Conservation (phyloP, 371 early-diverging fungal species). For the Mortierella polycephala region DNA sequence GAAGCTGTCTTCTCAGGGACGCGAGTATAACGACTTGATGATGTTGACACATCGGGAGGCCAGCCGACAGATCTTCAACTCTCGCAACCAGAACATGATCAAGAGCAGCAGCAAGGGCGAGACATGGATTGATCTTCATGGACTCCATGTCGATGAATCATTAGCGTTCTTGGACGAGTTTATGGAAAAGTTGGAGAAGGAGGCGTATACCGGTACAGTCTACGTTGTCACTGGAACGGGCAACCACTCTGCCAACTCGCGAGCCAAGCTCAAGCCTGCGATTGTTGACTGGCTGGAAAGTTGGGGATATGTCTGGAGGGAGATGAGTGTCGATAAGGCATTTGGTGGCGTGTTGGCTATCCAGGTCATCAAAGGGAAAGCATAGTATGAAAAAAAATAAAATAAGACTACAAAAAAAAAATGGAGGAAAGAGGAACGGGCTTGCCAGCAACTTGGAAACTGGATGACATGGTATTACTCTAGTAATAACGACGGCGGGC, state of each 20-base stretch:
- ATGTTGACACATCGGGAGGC: constrained; percentile 68
- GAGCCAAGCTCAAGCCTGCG: constrained; percentile 53
- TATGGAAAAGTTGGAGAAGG: constrained; percentile 56
- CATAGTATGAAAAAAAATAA: constrained; percentile 10
- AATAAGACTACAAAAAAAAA: neutral
- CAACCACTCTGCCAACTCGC: constrained; percentile 50
- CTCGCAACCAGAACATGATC: constrained; percentile 57
- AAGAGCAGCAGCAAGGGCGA: constrained; percentile 40
- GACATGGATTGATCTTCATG: constrained; percentile 71
- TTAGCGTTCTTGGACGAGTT: constrained; percentile 62
- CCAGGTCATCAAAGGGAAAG: constrained; percentile 49
- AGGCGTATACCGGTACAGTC: constrained; percentile 57
- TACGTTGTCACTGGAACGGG: constrained; percentile 67
- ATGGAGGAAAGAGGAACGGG: neutral
- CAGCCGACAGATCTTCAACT: constrained; percentile 65
- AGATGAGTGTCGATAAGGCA: constrained; percentile 43
- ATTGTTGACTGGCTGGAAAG: constrained; percentile 57
- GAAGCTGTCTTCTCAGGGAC: constrained; percentile 65
- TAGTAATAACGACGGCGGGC: neutral
- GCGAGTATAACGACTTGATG: constrained; percentile 67
- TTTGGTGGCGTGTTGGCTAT: constrained; percentile 46
- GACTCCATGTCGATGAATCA: constrained; percentile 70
- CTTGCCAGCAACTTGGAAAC: neutral
- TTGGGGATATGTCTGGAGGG: constrained; percentile 57
- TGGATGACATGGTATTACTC: neutral